Evolutionary conservation across 2,329 filamentous ascomycete species (phyloP).

Genomic region (Emmonsiellopsis sp.): DNA sequence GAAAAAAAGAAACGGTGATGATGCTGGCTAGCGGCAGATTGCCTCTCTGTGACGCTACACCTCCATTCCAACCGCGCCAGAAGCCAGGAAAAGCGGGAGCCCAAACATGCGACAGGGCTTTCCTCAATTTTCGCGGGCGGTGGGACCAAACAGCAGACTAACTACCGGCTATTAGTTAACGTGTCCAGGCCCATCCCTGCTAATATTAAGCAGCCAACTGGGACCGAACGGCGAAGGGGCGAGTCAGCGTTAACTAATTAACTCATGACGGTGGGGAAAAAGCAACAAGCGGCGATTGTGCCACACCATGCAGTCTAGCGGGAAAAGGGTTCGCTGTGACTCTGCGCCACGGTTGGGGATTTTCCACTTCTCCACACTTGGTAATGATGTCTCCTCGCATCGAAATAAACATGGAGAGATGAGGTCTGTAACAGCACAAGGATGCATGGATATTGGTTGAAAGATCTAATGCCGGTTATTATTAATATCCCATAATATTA

Average conservation of each 20-base stretch:
- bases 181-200: slow-evolving; percentile 3
- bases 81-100: neutral
- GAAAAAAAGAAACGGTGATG: slow-evolving; percentile 1
- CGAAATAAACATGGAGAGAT: neutral
- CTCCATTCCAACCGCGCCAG: neutral
- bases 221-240: neutral
- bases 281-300: slow-evolving; percentile 1
- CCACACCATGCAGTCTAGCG: neutral
- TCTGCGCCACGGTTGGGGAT: neutral
- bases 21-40: slow-evolving; percentile 2
- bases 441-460: neutral
- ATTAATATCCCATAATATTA: neutral
- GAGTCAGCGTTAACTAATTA: neutral
- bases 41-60: neutral
- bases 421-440: neutral
- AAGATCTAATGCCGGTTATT: neutral
- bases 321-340: neutral
- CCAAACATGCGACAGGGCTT: slow-evolving; percentile 5
- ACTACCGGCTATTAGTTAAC: slow-evolving; percentile 2
- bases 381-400: neutral
- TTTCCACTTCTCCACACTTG: neutral
- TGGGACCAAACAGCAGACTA: slow-evolving; percentile 2
- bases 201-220: neutral
- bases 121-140: slow-evolving; percentile 3
- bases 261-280: slow-evolving; percentile 1